These are phyloP conservation scores for Tolypocladium nubicola DNA, from an alignment of 2,329 filamentous ascomycete species.

Conservation along the genomic window DNA sequence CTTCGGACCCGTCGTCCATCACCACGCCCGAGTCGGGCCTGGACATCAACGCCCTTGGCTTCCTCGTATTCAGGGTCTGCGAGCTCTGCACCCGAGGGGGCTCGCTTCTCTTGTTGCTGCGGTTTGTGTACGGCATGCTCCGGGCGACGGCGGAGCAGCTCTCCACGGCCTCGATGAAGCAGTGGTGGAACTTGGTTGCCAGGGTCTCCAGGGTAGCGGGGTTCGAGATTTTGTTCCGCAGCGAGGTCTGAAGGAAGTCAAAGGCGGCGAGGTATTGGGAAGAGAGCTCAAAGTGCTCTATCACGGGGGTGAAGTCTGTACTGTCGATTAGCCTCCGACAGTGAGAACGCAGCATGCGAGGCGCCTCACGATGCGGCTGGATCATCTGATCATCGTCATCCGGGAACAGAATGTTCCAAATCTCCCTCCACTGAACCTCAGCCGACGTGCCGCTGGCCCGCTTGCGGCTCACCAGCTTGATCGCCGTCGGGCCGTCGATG, in stretches of 20 bases:
- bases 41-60: conserved; percentile 14
- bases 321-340: neutral
- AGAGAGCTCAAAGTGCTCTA: conserved; percentile 30
- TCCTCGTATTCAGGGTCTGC: conserved; percentile 11
- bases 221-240: conserved; percentile 27
- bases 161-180: conserved; percentile 27
- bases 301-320: conserved; percentile 28
- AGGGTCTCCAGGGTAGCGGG: conserved; percentile 26
- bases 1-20: conserved; percentile 27
- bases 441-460: conserved; percentile 25
- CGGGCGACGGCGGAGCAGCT: conserved; percentile 23
- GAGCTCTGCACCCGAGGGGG: conserved; percentile 9
- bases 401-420: conserved; percentile 31
- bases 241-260: conserved; percentile 18
- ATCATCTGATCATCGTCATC: conserved; percentile 26
- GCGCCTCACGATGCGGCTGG: conserved; percentile 15
- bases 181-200: conserved; percentile 27
- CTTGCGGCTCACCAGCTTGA: conserved; percentile 28
- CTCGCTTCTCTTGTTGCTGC: conserved; percentile 29
- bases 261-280: conserved; percentile 22
- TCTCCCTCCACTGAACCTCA: conserved; percentile 28
- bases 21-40: conserved; percentile 27
- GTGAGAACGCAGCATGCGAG: too few relatives aligned
- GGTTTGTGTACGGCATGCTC: conserved; percentile 27
- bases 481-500: conserved; percentile 28